Base-by-base conservation (phyloP, 495 filamentous ascomycete species). In the Penicillium longicatenatum region DNA sequence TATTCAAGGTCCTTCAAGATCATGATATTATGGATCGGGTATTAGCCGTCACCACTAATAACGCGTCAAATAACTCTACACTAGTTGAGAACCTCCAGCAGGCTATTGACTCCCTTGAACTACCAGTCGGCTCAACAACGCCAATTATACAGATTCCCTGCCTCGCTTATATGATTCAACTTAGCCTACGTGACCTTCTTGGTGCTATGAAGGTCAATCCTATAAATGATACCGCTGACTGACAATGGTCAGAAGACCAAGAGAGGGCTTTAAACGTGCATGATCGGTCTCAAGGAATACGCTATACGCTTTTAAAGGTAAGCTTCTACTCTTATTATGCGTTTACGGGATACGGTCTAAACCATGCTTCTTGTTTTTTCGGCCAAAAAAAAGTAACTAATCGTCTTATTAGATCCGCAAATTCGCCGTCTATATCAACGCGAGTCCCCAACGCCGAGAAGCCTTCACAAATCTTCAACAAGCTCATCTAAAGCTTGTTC, bases 111-210 rank as follows among this genome's bases (percentile, higher is more conserved):
- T 43, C n/a, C n/a, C n/a, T n/a, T n/a, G n/a, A n/a, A n/a, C n/a
- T n/a, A n/a, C n/a, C n/a, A n/a, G n/a, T n/a, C n/a, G n/a, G n/a
- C n/a, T n/a, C n/a, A n/a, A n/a, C n/a, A n/a, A n/a, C n/a, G n/a
- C n/a, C 20, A 8, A 45, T 62, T 39, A 21, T 58, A 12, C 47
- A 39, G 6, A 43, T 61, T 12, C 54, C 56, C 30, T 64, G 44
- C 35, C 29, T 67, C 29, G 58, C 49, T 4, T 31, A 67, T 62
- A 52, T 67, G 16, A 61, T 67, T 24, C 55, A 67, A 39, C 53
- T 67, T 5, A 59, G 57, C 31, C 48, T 61, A 9, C 60, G 58
- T 2, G 21, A 61, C 3, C 61, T 67, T 16, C 52, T 67, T 30
- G 29, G 29, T n/a, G n/a, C n/a, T n/a, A n/a, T n/a, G n/a, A n/a